Percentiles rank a stretch among this genome's conserved stretches.
These are phyloP conservation scores for Cladobotryum protrusum DNA, from an alignment of 2,329 filamentous ascomycete species.

Conservation along the genomic window DNA sequence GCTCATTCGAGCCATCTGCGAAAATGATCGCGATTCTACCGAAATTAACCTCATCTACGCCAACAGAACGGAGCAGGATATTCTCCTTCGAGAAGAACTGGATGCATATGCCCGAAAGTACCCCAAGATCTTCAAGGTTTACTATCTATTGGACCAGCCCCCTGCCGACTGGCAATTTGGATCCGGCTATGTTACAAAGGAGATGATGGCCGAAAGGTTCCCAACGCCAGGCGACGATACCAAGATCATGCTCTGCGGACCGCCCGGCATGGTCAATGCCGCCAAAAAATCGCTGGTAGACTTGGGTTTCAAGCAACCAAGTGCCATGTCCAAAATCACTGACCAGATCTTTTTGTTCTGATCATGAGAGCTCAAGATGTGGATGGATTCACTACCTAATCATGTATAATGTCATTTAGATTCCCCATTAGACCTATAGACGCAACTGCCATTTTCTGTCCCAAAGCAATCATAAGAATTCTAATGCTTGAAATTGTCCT, in stretches of 20 bases:
- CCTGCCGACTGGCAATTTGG: constrained; percentile 41
- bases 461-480: too few relatives aligned
- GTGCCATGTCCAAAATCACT: constrained; percentile 42
- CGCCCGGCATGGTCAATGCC: constrained; percentile 53
- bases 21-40: constrained; percentile 52
- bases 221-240: constrained; percentile 38
- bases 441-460: too few relatives aligned
- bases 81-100: constrained; percentile 50
- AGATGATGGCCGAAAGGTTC: constrained; percentile 43
- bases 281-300: constrained; percentile 44
- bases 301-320: constrained; percentile 46
- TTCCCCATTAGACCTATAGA: too few relatives aligned
- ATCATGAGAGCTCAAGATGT: neutral
- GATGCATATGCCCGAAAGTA: constrained; percentile 46
- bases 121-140: constrained; percentile 48
- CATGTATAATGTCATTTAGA: too few relatives aligned
- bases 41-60: constrained; percentile 53
- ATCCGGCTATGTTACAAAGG: constrained; percentile 44
- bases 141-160: constrained; percentile 48
- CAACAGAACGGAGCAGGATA: constrained; percentile 53
- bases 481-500: too few relatives aligned
- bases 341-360: constrained; percentile 53
- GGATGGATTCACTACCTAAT: too few relatives aligned
- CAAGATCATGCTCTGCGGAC: constrained; percentile 55
- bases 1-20: constrained; percentile 57